Evolutionary conservation across 108 stramenopile genomes (phyloP).

Genomic region (Tribonema minus): DNA sequence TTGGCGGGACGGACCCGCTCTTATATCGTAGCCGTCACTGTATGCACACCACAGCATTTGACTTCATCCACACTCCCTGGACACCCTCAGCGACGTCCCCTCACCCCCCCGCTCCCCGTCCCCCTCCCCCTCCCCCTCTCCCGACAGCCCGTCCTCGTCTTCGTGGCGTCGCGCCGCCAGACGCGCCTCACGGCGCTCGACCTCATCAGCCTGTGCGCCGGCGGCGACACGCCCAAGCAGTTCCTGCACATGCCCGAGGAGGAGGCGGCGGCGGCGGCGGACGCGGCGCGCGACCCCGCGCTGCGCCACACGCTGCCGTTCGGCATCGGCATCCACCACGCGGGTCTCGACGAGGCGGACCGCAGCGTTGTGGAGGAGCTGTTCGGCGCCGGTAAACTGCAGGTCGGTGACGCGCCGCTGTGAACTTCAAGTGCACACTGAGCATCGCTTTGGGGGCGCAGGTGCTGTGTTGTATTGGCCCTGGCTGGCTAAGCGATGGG

Average conservation of each 20-base stretch:
- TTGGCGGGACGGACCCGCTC: too few relatives aligned
- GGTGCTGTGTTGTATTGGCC: neutral
- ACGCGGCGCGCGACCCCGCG: conserved; percentile 72
- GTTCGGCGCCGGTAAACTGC: conserved; percentile 81
- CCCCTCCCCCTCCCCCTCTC: too few relatives aligned
- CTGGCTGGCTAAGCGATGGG: too few relatives aligned
- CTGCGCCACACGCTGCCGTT: conserved; percentile 87
- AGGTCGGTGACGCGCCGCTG: too few relatives aligned
- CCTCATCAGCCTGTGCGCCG: conserved; percentile 57
- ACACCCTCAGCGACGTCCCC: too few relatives aligned
- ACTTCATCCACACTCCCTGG: too few relatives aligned
- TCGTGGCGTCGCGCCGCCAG: conserved; percentile 78
- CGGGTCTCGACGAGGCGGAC: conserved; percentile 71
- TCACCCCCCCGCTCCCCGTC: too few relatives aligned
- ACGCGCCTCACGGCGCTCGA: conserved; percentile 93
- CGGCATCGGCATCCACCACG: conserved; percentile 97
- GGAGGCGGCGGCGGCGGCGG: conserved; percentile 44
- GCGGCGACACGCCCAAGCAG: conserved; percentile 52
- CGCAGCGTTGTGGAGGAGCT: conserved; percentile 79
- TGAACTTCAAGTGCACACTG: too few relatives aligned
- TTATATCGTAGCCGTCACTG: neutral
- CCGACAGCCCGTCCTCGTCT: conserved; percentile 86
- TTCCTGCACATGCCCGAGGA: conserved; percentile 53
- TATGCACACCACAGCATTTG: conserved; percentile 70
- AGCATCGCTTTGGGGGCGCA: neutral